Conservation (phyloP, 2,329 filamentous ascomycete species). For the Trichophyton rubrum region DNA sequence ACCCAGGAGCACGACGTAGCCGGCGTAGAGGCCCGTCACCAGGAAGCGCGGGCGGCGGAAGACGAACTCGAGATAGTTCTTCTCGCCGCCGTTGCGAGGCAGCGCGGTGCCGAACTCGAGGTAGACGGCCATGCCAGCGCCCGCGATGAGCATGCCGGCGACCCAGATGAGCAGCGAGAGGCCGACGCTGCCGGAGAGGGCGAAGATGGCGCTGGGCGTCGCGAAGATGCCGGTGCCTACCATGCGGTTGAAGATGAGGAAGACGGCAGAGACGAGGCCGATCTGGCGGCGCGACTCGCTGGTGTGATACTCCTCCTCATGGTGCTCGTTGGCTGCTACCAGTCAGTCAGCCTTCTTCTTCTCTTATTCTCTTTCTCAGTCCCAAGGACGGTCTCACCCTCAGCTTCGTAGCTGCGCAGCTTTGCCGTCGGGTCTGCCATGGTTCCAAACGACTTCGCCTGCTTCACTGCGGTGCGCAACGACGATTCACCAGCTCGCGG, state of each 20-base stretch:
- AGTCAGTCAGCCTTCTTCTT: not conserved
- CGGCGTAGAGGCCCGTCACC: slow-evolving; percentile 48
- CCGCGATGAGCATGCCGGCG: slow-evolving; percentile 46
- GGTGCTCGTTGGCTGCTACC: not conserved
- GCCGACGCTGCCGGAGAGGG: slow-evolving; percentile 52
- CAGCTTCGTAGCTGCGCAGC: not conserved
- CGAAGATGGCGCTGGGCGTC: slow-evolving; percentile 52
- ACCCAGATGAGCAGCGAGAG: slow-evolving; percentile 51
- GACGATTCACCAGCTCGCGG: not conserved
- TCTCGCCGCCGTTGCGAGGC: slow-evolving; percentile 53
- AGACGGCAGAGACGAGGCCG: slow-evolving; percentile 18
- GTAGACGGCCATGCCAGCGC: slow-evolving; percentile 47
- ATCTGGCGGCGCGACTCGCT: slow-evolving; percentile 14
- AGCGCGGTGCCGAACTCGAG: slow-evolving; percentile 58
- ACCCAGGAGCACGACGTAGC: slow-evolving; percentile 32
- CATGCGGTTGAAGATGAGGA: slow-evolving; percentile 40
- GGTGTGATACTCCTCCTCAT: slow-evolving; percentile 12
- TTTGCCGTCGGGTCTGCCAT: not conserved
- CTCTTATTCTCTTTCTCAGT: not conserved
- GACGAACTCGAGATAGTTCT: slow-evolving; percentile 57
- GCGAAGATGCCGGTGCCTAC: slow-evolving; percentile 60
- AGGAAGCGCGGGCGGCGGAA: slow-evolving; percentile 50
- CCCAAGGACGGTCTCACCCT: not conserved
- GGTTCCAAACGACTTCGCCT: too few species aligned
- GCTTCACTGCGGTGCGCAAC: too few species aligned